phyloP scores from a whole-genome alignment of 495 filamentous ascomycete genomes.

The Astrocystis sublimbata region DNA sequence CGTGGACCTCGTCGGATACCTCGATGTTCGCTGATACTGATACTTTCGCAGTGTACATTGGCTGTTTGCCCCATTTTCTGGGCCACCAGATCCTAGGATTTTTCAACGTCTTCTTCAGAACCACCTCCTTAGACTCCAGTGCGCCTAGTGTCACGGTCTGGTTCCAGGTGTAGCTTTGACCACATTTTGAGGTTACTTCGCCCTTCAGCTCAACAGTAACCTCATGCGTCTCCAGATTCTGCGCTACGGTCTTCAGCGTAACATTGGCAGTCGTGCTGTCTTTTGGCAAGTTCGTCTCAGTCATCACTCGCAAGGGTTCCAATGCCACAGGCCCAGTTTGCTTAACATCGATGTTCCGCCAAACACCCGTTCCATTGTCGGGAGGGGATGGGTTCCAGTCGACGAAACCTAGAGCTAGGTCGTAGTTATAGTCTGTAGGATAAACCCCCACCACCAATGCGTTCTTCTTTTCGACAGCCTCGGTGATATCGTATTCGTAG shows the following conservation, averaged over 20 bases:
- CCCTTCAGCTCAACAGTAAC: slow-evolving; percentile 43
- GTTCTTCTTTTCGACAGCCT: slow-evolving; percentile 42
- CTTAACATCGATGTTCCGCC: slow-evolving; percentile 61
- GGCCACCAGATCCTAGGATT: slow-evolving; percentile 53
- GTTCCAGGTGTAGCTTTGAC: slow-evolving; percentile 24
- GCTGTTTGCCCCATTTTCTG: slow-evolving; percentile 49
- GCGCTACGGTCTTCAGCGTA: slow-evolving; percentile 47
- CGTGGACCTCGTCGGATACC: slow-evolving; percentile 46
- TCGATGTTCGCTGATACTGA: slow-evolving; percentile 35
- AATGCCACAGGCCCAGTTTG: slow-evolving; percentile 57
- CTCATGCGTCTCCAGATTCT: slow-evolving; percentile 48
- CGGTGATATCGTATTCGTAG: slow-evolving; percentile 55
- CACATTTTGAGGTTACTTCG: slow-evolving; percentile 33
- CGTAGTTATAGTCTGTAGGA: slow-evolving; percentile 60
- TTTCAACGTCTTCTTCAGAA: slow-evolving; percentile 37
- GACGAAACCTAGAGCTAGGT: slow-evolving; percentile 61
- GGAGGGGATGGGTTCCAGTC: slow-evolving; percentile 69
- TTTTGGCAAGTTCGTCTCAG: slow-evolving; percentile 38
- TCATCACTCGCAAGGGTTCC: slow-evolving; percentile 51
- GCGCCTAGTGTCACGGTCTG: slow-evolving; percentile 42
- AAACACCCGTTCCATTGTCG: slow-evolving; percentile 60
- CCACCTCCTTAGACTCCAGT: slow-evolving; percentile 38
- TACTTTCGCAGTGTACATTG: slow-evolving; percentile 44
- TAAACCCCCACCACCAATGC: slow-evolving; percentile 55
- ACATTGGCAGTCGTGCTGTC: slow-evolving; percentile 40